Conservation (phyloP, 1,284 basidiomycete genomes). For the Anthracocystis setariae region DNA sequence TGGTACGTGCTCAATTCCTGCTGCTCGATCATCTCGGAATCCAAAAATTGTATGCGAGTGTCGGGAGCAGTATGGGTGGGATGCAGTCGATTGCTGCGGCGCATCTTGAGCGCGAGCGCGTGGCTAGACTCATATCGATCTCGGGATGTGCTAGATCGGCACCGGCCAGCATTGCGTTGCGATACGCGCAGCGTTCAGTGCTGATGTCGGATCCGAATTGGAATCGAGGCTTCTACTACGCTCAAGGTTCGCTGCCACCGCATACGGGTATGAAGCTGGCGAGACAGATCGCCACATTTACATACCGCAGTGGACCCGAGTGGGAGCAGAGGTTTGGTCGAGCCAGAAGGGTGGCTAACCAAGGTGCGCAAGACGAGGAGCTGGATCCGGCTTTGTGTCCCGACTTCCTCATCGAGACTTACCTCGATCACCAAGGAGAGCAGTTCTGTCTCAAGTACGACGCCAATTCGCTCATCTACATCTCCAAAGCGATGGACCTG, state of each 20-base stretch:
- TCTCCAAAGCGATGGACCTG: constrained; percentile 96
- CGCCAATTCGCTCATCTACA: constrained; percentile 96
- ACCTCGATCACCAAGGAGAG: constrained; percentile 87
- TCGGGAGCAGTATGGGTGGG: constrained; percentile 94
- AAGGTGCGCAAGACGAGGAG: constrained; percentile 32
- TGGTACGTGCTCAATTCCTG: constrained; percentile 88
- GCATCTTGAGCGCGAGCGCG: constrained; percentile 88
- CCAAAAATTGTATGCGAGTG: constrained; percentile 85
- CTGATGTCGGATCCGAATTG: constrained; percentile 99
- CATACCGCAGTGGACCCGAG: constrained; percentile 97
- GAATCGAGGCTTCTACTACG: constrained; percentile 99
- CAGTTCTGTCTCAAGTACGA: constrained; percentile 99
- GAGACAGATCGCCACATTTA: constrained; percentile 97
- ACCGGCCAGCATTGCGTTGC: constrained; percentile 91
- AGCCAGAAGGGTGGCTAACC: constrained; percentile 71
- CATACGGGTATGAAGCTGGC: constrained; percentile 99
- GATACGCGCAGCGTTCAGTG: constrained; percentile 91
- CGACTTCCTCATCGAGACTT: constrained; percentile 98
- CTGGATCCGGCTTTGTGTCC: constrained; percentile 78
- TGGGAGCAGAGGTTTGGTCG: constrained; percentile 98
- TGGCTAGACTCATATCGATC: constrained; percentile 89
- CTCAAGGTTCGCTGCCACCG: constrained; percentile 79
- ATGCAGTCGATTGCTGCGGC: constrained; percentile 98
- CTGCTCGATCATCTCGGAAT: constrained; percentile 88
- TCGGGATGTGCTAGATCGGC: constrained; percentile 91